A percentile compares a stretch with the other conserved stretches of the same genome.
Conservation (phyloP, 371 early-diverging fungal species). For the Gilbertella persicaria region DNA sequence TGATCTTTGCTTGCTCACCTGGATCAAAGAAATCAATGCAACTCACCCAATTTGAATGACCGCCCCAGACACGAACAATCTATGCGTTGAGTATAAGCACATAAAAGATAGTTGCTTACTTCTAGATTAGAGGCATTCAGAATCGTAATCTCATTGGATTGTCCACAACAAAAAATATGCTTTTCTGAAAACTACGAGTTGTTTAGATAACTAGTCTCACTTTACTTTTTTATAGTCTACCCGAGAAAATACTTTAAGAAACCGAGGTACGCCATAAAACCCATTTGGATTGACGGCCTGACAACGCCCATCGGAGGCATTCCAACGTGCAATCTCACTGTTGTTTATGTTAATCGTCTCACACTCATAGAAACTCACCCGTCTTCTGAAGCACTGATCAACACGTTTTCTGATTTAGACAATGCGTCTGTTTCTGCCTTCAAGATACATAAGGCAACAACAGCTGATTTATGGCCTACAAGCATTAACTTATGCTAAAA, state of each 20-base stretch:
- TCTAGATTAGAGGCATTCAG: constrained; percentile 51
- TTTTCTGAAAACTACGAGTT: constrained; percentile 32
- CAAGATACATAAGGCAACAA: constrained; percentile 57
- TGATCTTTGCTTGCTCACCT: constrained; percentile 40
- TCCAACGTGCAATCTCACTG: constrained; percentile 77
- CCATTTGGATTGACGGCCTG: constrained; percentile 61
- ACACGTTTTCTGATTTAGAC: constrained; percentile 52
- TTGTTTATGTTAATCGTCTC: no score
- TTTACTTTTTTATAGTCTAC: constrained; percentile 16
- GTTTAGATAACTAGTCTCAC: background rate
- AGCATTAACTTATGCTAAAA: constrained; percentile 52
- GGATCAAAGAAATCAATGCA: constrained; percentile 60
- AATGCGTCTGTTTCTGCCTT: constrained; percentile 52
- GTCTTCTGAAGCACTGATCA: constrained; percentile 67
- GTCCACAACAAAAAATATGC: constrained; percentile 50
- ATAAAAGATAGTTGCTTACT: constrained; percentile 28
- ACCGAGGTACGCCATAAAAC: constrained; percentile 58
- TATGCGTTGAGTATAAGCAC: no score
- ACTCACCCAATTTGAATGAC: constrained; percentile 66
- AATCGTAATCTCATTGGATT: constrained; percentile 46
- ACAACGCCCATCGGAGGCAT: constrained; percentile 70
- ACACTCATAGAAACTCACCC: constrained; percentile 48
- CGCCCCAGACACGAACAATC: constrained; percentile 69
- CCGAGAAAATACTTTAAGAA: constrained; percentile 45
- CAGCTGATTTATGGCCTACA: constrained; percentile 58